These are phyloP conservation scores for Entomortierella parvispora DNA, from an alignment of 192 early-diverging fungal genomes.

Conservation along the genomic window DNA sequence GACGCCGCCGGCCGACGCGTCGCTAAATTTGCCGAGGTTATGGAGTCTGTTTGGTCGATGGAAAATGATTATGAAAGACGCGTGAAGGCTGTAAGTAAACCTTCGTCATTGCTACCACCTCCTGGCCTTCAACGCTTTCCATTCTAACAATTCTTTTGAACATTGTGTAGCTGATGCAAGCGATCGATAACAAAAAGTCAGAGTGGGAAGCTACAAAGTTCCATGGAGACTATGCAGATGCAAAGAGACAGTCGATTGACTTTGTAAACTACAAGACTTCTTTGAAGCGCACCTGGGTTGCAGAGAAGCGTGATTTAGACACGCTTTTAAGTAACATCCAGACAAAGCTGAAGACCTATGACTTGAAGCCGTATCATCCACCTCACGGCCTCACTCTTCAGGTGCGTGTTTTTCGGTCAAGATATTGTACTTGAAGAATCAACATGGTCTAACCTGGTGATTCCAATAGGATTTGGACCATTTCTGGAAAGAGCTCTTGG, in stretches of 20 bases:
- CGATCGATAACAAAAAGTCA: slow-evolving; percentile 68
- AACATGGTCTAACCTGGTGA: not conserved
- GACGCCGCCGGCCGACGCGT: slow-evolving; percentile 92
- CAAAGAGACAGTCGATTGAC: slow-evolving; percentile 73
- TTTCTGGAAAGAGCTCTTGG: slow-evolving; percentile 78
- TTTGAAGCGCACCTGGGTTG: slow-evolving; percentile 86
- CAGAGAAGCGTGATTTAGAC: slow-evolving; percentile 92
- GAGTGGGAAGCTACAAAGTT: slow-evolving; percentile 76
- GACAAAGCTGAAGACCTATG: slow-evolving; percentile 96
- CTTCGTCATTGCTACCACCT: too few relatives aligned
- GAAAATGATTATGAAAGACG: slow-evolving; percentile 92
- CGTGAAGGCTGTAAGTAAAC: slow-evolving; percentile 62
- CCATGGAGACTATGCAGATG: slow-evolving; percentile 76
- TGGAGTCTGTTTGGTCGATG: slow-evolving; percentile 93
- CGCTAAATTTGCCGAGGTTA: slow-evolving; percentile 90
- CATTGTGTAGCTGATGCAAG: slow-evolving; percentile 69
- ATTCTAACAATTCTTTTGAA: not conserved
- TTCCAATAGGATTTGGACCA: slow-evolving; percentile 76
- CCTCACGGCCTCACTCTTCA: slow-evolving; percentile 73
- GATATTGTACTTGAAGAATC: not conserved
- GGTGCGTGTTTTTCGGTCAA: slow-evolving; percentile 35
- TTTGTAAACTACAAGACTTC: slow-evolving; percentile 90
- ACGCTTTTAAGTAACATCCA: slow-evolving; percentile 94
- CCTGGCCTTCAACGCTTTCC: too few relatives aligned
- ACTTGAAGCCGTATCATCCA: slow-evolving; percentile 85